These are phyloP conservation scores for Globisporangium abappressorium DNA, from an alignment of 352 stramenopile genomes.

Conservation along the genomic window DNA sequence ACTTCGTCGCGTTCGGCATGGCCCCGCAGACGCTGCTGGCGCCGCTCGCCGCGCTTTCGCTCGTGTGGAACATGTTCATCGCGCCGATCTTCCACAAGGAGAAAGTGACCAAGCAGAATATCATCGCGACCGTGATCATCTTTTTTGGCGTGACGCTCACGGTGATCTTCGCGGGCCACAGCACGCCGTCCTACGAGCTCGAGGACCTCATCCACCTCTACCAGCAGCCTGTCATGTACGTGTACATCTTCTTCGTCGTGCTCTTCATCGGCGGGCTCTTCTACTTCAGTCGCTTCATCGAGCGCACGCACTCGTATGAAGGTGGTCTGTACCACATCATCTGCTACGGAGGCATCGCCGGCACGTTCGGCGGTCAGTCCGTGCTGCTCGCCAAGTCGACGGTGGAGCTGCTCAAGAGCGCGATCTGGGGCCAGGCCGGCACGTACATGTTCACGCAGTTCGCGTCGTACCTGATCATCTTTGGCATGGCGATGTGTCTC, in stretches of 20 bases:
- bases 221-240: conserved; percentile 76
- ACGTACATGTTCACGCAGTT: conserved; percentile 73
- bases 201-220: conserved; percentile 84
- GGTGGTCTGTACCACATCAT: conserved; percentile 78
- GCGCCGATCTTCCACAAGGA: conserved; percentile 89
- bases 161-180: conserved; percentile 87
- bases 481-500: conserved; percentile 61
- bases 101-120: conserved; percentile 76
- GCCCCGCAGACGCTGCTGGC: conserved; percentile 88
- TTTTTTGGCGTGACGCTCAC: conserved; percentile 87
- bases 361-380: conserved; percentile 87
- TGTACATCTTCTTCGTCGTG: conserved; percentile 75
- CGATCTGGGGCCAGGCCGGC: conserved; percentile 79
- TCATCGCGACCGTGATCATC: conserved; percentile 86
- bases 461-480: conserved; percentile 80
- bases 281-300: conserved; percentile 66
- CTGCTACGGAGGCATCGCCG: conserved; percentile 86
- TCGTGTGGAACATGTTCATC: conserved; percentile 93
- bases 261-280: conserved; percentile 66
- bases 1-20: conserved; percentile 92
- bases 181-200: conserved; percentile 82
- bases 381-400: conserved; percentile 89
- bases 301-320: conserved; percentile 66
- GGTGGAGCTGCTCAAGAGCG: conserved; percentile 88
- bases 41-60: conserved; percentile 82